Evolutionary conservation across 371 early-diverging fungal species (phyloP).

Genomic region (Paraphysoderma sedebokerense): DNA sequence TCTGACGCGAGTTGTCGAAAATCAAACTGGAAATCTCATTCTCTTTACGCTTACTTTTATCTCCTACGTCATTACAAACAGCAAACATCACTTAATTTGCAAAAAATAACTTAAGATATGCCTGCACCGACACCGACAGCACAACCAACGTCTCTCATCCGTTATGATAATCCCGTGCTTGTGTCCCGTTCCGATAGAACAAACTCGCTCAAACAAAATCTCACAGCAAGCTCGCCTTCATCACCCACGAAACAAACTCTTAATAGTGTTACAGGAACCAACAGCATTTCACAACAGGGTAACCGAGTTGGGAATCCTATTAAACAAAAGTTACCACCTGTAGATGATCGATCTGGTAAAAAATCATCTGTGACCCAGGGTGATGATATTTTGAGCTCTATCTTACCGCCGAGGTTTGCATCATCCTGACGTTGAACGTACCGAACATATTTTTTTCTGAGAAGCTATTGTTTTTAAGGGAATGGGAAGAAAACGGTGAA

Average conservation of each 20-base stretch:
- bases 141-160: slow-evolving; percentile 18
- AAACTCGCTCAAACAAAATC: background rate
- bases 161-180: slow-evolving; percentile 34
- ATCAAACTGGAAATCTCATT: too few relatives aligned
- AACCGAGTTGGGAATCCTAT: background rate
- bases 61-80: too few relatives aligned
- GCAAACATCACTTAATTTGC: too few relatives aligned
- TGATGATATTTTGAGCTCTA: slow-evolving; percentile 31
- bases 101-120: too few relatives aligned
- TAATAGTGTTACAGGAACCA: background rate
- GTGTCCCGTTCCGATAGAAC: slow-evolving; percentile 20
- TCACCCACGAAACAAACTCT: background rate
- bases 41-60: too few relatives aligned
- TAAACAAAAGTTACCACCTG: slow-evolving; percentile 21
- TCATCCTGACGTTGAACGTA: background rate
- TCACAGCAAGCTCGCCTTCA: background rate
- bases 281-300: background rate
- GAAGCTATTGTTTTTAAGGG: slow-evolving; percentile 11
- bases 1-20: too few relatives aligned
- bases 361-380: slow-evolving; percentile 28
- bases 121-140: background rate
- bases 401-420: slow-evolving; percentile 25
- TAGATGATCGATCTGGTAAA: slow-evolving; percentile 19
- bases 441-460: background rate
- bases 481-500: slow-evolving; percentile 36